Evolutionary conservation across 495 filamentous ascomycete species (phyloP).

Genomic region (Pseudomonodictys pantanalensis): DNA sequence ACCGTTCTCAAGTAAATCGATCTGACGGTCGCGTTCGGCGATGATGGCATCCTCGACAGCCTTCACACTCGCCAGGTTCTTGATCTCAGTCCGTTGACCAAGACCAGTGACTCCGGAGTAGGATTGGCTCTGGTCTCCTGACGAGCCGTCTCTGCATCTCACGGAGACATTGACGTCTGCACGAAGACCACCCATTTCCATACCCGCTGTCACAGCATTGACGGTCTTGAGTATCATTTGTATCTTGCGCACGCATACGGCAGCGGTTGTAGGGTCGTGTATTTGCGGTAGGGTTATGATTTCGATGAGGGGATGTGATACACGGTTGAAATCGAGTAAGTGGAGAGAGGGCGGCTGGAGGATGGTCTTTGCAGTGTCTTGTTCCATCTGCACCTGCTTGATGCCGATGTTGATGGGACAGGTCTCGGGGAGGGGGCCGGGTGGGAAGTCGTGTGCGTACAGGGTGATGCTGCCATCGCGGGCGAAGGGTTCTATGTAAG

Average conservation of each 20-base stretch:
- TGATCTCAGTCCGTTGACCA: constrained; percentile 93
- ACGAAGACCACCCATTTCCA: constrained; percentile 88
- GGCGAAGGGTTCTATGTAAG: constrained; percentile 68
- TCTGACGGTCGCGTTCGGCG: constrained; percentile 86
- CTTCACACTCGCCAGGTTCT: constrained; percentile 93
- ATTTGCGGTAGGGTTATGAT: constrained; percentile 90
- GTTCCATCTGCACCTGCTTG: constrained; percentile 92
- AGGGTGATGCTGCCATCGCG: constrained; percentile 69
- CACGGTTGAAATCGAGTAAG: constrained; percentile 91
- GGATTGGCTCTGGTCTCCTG: constrained; percentile 38
- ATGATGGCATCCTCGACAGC: constrained; percentile 90
- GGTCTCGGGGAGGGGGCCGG: constrained; percentile 67
- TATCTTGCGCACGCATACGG: constrained; percentile 82
- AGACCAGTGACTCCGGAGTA: constrained; percentile 59
- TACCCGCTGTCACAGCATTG: constrained; percentile 78
- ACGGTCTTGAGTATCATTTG: constrained; percentile 77
- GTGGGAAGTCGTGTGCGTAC: constrained; percentile 59
- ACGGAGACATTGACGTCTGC: constrained; percentile 97
- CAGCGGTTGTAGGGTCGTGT: constrained; percentile 77
- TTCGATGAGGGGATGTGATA: constrained; percentile 85
- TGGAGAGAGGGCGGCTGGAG: constrained; percentile 68
- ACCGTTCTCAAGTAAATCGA: constrained; percentile 71
- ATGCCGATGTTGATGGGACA: constrained; percentile 72
- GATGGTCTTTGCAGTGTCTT: constrained; percentile 94
- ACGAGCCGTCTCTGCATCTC: constrained; percentile 49